A percentile compares a stretch with the other conserved stretches of the same genome.
Conservation (phyloP, 345 rosid species). For the Pugionium cornutum region DNA sequence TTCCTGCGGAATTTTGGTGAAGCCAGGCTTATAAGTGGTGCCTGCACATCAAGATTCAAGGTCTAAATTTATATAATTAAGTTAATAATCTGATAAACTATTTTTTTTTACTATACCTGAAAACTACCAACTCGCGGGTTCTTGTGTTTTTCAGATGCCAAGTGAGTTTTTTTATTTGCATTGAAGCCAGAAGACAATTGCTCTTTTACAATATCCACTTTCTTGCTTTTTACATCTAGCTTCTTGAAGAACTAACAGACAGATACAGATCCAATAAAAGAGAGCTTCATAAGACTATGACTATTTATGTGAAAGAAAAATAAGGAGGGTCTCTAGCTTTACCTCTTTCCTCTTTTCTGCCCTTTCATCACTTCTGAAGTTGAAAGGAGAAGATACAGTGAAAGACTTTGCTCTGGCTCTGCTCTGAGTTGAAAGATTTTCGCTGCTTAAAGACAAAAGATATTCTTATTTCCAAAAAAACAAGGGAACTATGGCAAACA, state of each 20-base stretch:
- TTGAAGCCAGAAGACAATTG: conserved; percentile 44
- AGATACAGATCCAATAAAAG: conserved; percentile 22
- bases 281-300: conserved; percentile 12
- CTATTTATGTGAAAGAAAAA: conserved; percentile 2
- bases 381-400: conserved; percentile 56
- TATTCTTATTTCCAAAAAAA: conserved; percentile 7
- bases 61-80: background rate
- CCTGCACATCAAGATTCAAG: conserved; percentile 43
- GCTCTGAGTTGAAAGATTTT: conserved; percentile 44
- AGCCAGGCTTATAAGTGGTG: conserved; percentile 41
- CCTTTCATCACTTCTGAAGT: conserved; percentile 81
- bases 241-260: conserved; percentile 59
- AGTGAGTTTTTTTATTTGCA: conserved; percentile 36
- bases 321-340: conserved; percentile 15
- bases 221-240: conserved; percentile 58
- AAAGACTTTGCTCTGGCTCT: conserved; percentile 50
- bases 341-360: conserved; percentile 87
- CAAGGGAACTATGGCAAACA: conserved; percentile 1
- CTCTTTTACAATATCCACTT: conserved; percentile 44
- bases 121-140: conserved; percentile 18
- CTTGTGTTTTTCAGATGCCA: conserved; percentile 18
- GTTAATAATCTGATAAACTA: conserved; percentile 9
- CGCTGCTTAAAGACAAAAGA: conserved; percentile 40
- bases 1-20: conserved; percentile 56
- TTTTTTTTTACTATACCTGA: conserved; percentile 10